phyloP scores from a whole-genome alignment of 805 yeast genomes.

The Starmera amethionina region DNA sequence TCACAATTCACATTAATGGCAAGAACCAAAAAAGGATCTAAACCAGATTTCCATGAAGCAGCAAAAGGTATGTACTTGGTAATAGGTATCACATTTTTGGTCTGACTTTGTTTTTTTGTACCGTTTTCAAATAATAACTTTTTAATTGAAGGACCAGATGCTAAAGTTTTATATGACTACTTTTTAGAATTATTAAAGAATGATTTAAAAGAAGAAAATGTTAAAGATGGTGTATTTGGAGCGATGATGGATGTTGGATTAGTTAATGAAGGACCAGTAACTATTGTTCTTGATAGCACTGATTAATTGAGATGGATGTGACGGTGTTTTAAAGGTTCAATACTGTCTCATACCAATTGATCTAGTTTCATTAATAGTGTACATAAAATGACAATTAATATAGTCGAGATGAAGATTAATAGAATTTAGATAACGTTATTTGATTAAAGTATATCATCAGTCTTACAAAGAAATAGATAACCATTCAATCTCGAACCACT shows the following conservation, averaged over 20 bases:
- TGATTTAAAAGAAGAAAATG: conserved; percentile 53
- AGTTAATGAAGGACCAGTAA: conserved; percentile 90
- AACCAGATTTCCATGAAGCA: conserved; percentile 91
- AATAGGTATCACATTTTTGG: background rate
- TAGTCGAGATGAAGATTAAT: too few species aligned
- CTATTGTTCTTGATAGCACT: conserved; percentile 69
- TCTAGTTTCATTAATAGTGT: too few species aligned
- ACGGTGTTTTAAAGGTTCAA: too few species aligned
- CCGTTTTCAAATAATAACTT: conserved; percentile 7
- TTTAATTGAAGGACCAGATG: conserved; percentile 46
- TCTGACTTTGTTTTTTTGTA: background rate
- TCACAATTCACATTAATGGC: conserved; percentile 92
- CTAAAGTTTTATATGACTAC: conserved; percentile 31
- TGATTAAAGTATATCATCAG: too few species aligned
- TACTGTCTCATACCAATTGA: too few species aligned
- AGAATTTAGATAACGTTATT: too few species aligned
- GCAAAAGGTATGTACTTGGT: conserved; percentile 53
- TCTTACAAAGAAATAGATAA: too few species aligned
- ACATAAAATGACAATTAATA: too few species aligned
- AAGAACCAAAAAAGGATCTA: conserved; percentile 78
- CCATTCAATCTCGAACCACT: too few species aligned
- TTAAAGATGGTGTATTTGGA: conserved; percentile 86
- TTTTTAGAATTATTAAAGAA: conserved; percentile 38
- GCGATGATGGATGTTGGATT: conserved; percentile 94
- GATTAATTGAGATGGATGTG: background rate